These are phyloP conservation scores for Triticum monococcum DNA, from an alignment of 176 grass and related monocot species.

Conservation along the genomic window DNA sequence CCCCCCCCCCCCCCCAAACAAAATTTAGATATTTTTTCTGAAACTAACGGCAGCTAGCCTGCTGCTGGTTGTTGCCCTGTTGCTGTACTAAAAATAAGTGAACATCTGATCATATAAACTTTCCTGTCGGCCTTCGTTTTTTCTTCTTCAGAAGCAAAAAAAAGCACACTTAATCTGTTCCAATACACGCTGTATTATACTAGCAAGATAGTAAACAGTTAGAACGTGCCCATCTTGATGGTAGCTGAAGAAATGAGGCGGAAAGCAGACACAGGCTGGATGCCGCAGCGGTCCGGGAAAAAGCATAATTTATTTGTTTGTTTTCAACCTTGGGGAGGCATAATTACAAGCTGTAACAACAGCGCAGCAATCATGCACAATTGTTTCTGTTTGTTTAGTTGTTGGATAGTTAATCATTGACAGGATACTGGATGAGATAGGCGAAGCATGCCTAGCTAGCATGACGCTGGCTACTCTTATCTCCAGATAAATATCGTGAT, in stretches of 20 bases:
- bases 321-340: neutral
- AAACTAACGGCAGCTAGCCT: neutral
- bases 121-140: neutral
- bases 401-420: constrained; percentile 29
- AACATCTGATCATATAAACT: neutral
- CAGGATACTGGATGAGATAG: constrained; percentile 25
- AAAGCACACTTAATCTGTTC: neutral
- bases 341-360: constrained; percentile 43
- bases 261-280: constrained; percentile 7
- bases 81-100: neutral
- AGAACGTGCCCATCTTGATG: constrained; percentile 32
- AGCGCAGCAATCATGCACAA: neutral
- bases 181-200: neutral
- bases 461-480: constrained; percentile 17
- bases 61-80: neutral
- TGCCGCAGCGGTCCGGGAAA: neutral
- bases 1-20: too few species aligned
- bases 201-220: constrained; percentile 16
- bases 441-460: constrained; percentile 3
- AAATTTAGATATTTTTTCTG: neutral
- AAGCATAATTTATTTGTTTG: constrained; percentile 16
- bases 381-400: neutral
- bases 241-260: neutral
- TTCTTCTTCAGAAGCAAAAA: neutral
- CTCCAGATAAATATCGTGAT: constrained; percentile 21